Base-by-base conservation (phyloP, 164 flowering plant genomes). In the Santalum album region DNA sequence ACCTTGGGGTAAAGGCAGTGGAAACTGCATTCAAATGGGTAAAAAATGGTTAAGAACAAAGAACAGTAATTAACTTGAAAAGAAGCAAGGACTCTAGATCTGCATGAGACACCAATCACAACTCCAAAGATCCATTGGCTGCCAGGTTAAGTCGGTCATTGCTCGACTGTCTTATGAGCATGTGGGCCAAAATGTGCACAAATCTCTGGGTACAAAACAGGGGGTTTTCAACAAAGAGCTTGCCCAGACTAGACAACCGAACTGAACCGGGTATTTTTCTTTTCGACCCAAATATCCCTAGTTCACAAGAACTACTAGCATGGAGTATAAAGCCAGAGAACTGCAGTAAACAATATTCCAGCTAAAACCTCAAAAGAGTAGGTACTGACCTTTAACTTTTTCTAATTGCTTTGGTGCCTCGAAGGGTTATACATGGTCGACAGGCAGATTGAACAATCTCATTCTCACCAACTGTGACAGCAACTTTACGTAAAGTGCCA, bases 391-490 rank as follows among this genome's bases (percentile, higher is more conserved):
- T 29, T 29, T 3, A 29, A 29, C 6, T 29, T 29, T 29, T 38
- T n/a, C 15, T 35, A 18, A 12, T 65, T 71, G 83, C 99, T 61
- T 76, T 87, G 55, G 99, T 92, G 54, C 99, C 99, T 20, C 97
- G 90, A 56, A 92, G 66, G 29, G 68, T 71, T 42, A 90, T 61
- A 18, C 92, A 85, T 15, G 86, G 96, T 45, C 76, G 65, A 25
- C 81, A 86, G 19, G 78, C 78, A 17, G 92, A 83, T 56, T 86
- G 57, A 35, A 75, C 55, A 56, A 82, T 59, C 50, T 96, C 97
- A 78, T 87, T 89, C 65, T 85, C 97, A 66, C 79, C 84, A 46
- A 92, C 92, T 12, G 96, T 87, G 23, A 82, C 95, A 61, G 97
- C 84, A 38, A 90, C 95, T 60, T 78, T 90, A 19, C 92, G 79